Base-by-base conservation (phyloP, 1,284 basidiomycete genomes). In the Cryptococcus depauperatus region DNA sequence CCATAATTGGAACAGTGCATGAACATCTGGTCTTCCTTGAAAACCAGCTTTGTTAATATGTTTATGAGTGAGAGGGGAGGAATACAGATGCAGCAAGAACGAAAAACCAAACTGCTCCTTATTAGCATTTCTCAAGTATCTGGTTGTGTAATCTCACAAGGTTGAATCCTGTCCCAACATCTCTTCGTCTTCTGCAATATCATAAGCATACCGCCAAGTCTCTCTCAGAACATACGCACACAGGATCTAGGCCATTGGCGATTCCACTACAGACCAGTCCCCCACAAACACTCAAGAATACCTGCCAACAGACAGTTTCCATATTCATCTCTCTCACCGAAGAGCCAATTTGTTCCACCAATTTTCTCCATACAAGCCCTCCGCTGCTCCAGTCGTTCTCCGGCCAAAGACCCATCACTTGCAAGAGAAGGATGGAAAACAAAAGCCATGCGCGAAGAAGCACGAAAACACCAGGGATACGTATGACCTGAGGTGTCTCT, bases 81-180 rank as follows among this genome's bases (percentile, higher is more conserved):
- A 67, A 54, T 70, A 71, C 14, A 71, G 52, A 48, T 71, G 69
- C 1, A 66, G 58, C 19, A 69, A 55, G 52, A 66, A 68, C 1
- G 59, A 60, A 46, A 62, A 66, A 39, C 63, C 62, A 42, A 66
- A 66, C 59, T n/a, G n/a, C 65, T 43, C 1, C 29, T 21, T 14
- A 33, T 40, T 27, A 41, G 41, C 18, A 22, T 10, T 22, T 21
- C 18, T 16, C 11, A 10, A 9, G 19, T 43, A 16, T 10, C 26
- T 13, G 5, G 18, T 9, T 21, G 19, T 1, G 8, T 22, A 19
- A 19, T 19, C 64, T 42, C 34, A 67, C 62, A 7, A 71, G 58
- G 48, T 70, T 71, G 64, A 71, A 71, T 4, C 62, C 56, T 1
- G 62, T 56, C 14, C 58, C 65, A 19, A 51, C 54, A 44, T 62